Percentiles rank a stretch among this genome's conserved stretches.
Evolutionary conservation across 495 filamentous ascomycete genomes (phyloP).

Genomic region (Cercophora sp.): DNA sequence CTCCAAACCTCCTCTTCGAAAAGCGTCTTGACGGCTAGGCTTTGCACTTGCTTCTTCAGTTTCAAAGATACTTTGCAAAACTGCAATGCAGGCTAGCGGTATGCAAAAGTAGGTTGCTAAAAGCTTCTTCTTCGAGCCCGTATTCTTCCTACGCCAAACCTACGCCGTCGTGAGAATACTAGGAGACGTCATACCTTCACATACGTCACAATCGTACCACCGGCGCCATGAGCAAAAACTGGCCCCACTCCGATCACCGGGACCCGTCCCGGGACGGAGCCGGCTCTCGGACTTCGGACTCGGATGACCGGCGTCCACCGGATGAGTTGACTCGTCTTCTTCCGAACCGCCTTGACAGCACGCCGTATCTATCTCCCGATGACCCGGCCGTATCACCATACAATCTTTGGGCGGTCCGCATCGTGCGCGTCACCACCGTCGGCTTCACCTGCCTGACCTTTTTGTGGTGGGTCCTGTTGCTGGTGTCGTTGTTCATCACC

Average conservation of each 20-base stretch:
- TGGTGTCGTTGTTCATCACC: constrained; percentile 83
- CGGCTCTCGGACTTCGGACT: neutral
- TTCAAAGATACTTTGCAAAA: no score
- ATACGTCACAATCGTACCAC: neutral
- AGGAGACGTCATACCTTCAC: no score
- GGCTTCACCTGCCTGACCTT: constrained; percentile 69
- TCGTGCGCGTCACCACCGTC: constrained; percentile 68
- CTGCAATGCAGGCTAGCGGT: no score
- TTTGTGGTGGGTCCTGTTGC: constrained; percentile 83
- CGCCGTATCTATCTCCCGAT: constrained; percentile 77
- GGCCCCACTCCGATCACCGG: neutral
- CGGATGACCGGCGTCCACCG: constrained; percentile 33
- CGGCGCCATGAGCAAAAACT: constrained; percentile 13
- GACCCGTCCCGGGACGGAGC: neutral
- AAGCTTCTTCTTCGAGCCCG: no score
- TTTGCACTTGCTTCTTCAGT: no score
- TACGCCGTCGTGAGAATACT: no score
- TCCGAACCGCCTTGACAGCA: constrained; percentile 49
- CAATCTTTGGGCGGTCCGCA: constrained; percentile 86
- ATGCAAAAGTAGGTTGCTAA: no score
- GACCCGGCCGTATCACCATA: constrained; percentile 95
- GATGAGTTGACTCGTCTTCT: constrained; percentile 76
- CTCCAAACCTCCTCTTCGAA: no score
- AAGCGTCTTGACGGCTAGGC: no score
- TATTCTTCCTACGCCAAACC: no score